Evolutionary conservation across 768 basidiomycete species (phyloP).

Genomic region (Crassisporium funariophilum): DNA sequence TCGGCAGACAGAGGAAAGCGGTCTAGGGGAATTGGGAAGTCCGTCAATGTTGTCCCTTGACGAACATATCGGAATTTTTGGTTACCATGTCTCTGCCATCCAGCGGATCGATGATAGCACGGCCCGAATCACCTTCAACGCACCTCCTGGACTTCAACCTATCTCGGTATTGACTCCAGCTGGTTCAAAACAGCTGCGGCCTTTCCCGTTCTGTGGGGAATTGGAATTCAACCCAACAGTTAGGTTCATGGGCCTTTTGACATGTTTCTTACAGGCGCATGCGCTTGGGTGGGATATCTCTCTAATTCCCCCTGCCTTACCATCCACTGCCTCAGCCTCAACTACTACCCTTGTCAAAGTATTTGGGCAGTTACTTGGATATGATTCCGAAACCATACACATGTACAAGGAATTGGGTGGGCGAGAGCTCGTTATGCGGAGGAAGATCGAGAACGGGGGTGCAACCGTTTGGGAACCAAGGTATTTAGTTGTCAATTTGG

Average conservation of each 20-base stretch:
- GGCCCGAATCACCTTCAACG: constrained; percentile 45
- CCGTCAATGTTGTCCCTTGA: constrained; percentile 43
- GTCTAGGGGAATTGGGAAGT: constrained; percentile 54
- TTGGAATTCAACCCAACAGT: constrained; percentile 47
- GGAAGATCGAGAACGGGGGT: constrained; percentile 57
- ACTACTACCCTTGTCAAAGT: constrained; percentile 56
- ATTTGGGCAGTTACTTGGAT: constrained; percentile 61
- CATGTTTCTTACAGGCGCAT: constrained; percentile 62
- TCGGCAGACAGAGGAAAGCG: constrained; percentile 54
- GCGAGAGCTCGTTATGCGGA: constrained; percentile 63
- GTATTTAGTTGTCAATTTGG: constrained; percentile 28
- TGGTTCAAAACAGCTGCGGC: constrained; percentile 45
- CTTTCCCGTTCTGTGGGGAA: constrained; percentile 45
- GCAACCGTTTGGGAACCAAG: constrained; percentile 65
- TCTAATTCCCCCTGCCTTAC: constrained; percentile 55
- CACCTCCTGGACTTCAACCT: constrained; percentile 25
- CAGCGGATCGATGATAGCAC: constrained; percentile 40
- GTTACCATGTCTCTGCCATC: constrained; percentile 48
- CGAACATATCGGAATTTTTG: constrained; percentile 51
- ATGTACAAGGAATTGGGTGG: constrained; percentile 73
- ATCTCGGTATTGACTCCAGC: constrained; percentile 47
- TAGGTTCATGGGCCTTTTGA: constrained; percentile 59
- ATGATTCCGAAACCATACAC: constrained; percentile 59
- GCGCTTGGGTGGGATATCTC: constrained; percentile 69
- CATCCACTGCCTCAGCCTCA: constrained; percentile 64